A percentile compares a stretch with the other conserved stretches of the same genome.
These are phyloP conservation scores for Gliomastix tumulicola DNA, from an alignment of 2,329 filamentous ascomycete genomes.

Conservation along the genomic window DNA sequence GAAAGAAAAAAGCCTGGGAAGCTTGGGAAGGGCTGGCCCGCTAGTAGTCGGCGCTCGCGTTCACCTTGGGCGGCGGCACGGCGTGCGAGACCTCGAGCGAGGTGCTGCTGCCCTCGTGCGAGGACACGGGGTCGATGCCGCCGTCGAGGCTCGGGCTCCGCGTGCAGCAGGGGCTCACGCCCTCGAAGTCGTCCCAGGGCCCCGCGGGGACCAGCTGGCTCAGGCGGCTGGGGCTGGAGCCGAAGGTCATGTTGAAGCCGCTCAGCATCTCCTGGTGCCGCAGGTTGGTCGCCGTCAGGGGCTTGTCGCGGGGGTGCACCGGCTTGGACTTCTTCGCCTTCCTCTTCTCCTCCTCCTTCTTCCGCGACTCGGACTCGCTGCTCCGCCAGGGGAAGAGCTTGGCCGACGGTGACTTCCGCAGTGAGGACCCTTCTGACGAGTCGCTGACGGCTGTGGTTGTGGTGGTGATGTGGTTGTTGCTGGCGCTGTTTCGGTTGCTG, in stretches of 20 bases:
- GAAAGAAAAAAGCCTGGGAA: too few relatives aligned
- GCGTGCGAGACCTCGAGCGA: too few relatives aligned
- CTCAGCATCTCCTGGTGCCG: conserved; percentile 38
- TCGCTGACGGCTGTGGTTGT: conserved; percentile 4
- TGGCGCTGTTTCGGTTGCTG: conserved; percentile 18
- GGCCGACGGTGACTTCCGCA: conserved; percentile 18
- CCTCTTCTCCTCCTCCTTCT: conserved; percentile 9
- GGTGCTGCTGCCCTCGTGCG: not conserved
- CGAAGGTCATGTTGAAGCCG: conserved; percentile 38
- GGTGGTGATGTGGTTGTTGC: conserved; percentile 17
- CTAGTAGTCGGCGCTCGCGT: too few relatives aligned
- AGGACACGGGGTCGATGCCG: conserved; percentile 9
- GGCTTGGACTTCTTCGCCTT: conserved; percentile 18
- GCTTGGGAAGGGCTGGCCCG: too few relatives aligned
- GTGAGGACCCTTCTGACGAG: conserved; percentile 12
- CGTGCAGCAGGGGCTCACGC: conserved; percentile 38
- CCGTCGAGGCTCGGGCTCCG: conserved; percentile 26
- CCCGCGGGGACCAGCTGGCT: conserved; percentile 2
- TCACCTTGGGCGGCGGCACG: too few relatives aligned
- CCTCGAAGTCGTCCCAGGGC: conserved; percentile 13
- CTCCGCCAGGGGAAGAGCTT: conserved; percentile 22
- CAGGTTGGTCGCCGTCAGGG: conserved; percentile 36
- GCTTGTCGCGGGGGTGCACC: conserved; percentile 35
- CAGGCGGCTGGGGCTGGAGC: conserved; percentile 16
- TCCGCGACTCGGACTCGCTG: conserved; percentile 8